Evolutionary conservation across 495 filamentous ascomycete species (phyloP), one percentile per base, ranked within the genome.

Genomic region (Lepidopterella palustris): DNA sequence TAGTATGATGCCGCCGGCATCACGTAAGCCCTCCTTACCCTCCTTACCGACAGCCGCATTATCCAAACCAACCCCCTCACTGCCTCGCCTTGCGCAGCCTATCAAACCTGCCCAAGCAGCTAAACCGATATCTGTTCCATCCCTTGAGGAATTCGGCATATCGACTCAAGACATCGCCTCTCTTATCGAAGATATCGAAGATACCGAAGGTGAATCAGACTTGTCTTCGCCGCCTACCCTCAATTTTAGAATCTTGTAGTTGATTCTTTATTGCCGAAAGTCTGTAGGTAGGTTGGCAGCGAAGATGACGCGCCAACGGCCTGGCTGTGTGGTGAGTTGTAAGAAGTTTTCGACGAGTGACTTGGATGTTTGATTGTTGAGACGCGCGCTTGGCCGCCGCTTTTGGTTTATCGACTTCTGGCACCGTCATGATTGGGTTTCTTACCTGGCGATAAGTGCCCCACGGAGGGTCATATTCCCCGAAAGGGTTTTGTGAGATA

Each of bases 131-230:
- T n/a, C 51, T 18, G 28, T n/a, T 27, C 45, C 32, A 5, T 65
- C 63, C 6, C 59, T 66, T 24, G 47, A 45, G 20, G 64, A 67
- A n/a, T 64, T 64, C 48, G 60, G 60, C 4, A 29, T 67, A 0
- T 67, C 64, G 8, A 67, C 64, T 3, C 64, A 67, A 53, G 64
- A 67, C 31, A 53, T 55, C 21, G 45, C 29, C 2, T 58, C 58
- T 2, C 58, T 64, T 21, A 50, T 64, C 13, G 57, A 63, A 45
- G 57, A 64, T 21, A 50, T 64, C 13, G 57, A 63, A 45, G 57
- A 64, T 21, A 50, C 61, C 13, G 57, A 63, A 45, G 57, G 61
- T 24, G 60, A 63, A 27, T 53, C 25, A 47, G 53, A 32, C 13
- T 49, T 55, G 18, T 57, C 42, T 15, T 57, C 48, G 25, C 39